Conservation (phyloP, 2,329 filamentous ascomycete genomes). For the Ophiostoma angusticollis region DNA sequence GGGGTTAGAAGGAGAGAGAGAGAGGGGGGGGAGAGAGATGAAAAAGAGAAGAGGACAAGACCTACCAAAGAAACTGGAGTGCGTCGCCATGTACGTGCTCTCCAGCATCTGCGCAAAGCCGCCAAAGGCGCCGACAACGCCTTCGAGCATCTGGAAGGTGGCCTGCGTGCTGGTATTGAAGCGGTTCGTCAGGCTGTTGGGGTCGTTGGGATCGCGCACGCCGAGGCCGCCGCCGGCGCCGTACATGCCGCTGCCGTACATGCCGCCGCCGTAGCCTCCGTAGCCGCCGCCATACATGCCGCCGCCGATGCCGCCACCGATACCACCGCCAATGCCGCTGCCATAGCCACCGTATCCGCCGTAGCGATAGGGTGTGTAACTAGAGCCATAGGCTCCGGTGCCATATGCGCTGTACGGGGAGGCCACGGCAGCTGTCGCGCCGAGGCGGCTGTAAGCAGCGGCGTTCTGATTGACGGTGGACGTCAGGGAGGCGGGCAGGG, state of each 20-base stretch:
- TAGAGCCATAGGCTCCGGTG: constrained; percentile 23
- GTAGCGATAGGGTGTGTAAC: constrained; percentile 37
- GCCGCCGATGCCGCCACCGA: constrained; percentile 28
- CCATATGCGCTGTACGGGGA: constrained; percentile 15
- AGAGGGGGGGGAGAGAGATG: constrained; percentile 3
- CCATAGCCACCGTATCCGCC: constrained; percentile 25
- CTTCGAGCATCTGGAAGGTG: constrained; percentile 97
- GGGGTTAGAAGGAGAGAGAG: background rate
- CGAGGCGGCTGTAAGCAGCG: constrained; percentile 56
- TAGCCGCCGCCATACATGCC: constrained; percentile 38
- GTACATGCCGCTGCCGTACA: constrained; percentile 39
- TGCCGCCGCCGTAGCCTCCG: constrained; percentile 47
- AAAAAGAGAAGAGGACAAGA: constrained; percentile 8
- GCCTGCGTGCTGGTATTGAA: constrained; percentile 92
- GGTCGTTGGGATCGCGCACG: constrained; percentile 61
- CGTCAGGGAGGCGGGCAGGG: constrained; percentile 65
- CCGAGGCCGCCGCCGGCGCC: constrained; percentile 31
- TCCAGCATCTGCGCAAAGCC: constrained; percentile 99
- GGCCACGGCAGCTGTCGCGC: constrained; percentile 19
- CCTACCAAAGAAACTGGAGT: constrained; percentile 95
- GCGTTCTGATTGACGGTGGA: constrained; percentile 80
- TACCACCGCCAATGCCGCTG: constrained; percentile 20
- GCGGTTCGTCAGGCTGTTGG: constrained; percentile 85
- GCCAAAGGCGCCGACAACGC: constrained; percentile 89
- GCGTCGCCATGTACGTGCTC: constrained; percentile 98